Conservation (phyloP, 2,329 filamentous ascomycete species). For the Arachnomyces sp. region DNA sequence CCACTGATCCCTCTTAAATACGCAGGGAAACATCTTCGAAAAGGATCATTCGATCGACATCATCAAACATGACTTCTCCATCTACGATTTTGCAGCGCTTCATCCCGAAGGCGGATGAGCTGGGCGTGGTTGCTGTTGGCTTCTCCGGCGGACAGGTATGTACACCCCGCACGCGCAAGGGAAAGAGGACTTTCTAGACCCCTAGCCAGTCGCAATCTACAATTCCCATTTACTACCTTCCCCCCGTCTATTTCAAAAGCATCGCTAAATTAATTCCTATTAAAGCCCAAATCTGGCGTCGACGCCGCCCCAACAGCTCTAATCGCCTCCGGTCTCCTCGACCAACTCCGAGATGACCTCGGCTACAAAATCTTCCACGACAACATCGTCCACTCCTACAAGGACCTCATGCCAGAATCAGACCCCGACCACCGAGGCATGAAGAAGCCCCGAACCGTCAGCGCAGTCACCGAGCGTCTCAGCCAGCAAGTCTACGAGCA, state of each 20-base stretch:
- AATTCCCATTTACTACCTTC: too few relatives aligned
- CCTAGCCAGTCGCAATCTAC: too few relatives aligned
- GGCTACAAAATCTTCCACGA: constrained; percentile 85
- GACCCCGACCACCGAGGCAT: constrained; percentile 72
- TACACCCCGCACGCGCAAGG: constrained; percentile 3
- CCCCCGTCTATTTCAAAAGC: too few relatives aligned
- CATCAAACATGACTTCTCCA: constrained; percentile 42
- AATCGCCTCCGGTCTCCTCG: constrained; percentile 77
- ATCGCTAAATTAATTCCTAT: constrained; percentile 9
- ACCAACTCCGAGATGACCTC: constrained; percentile 74
- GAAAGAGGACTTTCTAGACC: constrained; percentile 1
- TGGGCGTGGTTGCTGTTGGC: constrained; percentile 88
- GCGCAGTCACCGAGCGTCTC: constrained; percentile 72
- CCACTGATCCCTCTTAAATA: constrained; percentile 5
- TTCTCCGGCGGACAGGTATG: constrained; percentile 93
- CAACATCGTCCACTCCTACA: constrained; percentile 70
- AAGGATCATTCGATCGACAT: constrained; percentile 8
- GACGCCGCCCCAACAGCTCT: constrained; percentile 84
- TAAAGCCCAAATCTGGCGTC: constrained; percentile 78
- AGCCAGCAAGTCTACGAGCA: constrained; percentile 81
- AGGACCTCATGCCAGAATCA: constrained; percentile 56
- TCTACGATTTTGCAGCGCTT: constrained; percentile 62
- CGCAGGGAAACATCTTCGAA: background rate
- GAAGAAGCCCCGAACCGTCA: constrained; percentile 86
- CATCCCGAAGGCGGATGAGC: constrained; percentile 66